Evolutionary conservation across 371 early-diverging fungal genomes (phyloP), one percentile per base, ranked within the genome.

Genomic region (Zychaea mexicana): DNA sequence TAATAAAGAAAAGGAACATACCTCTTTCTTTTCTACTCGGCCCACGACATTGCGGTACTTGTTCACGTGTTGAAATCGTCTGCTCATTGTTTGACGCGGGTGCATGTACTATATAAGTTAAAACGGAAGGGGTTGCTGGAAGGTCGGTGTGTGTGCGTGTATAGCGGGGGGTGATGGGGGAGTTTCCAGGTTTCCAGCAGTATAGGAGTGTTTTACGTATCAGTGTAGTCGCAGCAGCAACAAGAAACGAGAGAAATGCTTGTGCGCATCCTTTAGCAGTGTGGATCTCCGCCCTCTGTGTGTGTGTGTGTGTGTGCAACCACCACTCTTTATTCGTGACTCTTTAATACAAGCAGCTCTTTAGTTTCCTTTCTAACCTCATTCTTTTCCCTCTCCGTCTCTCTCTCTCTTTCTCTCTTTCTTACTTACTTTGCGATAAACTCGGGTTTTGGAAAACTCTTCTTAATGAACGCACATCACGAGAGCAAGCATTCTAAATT

Each of bases 21-120:
- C 83, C 74, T 90, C 89, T 56, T 84, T 85, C 39, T 83, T 84
- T 22, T 81, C 79, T n/a, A 79, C 72, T 19, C 79, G 75, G 27
- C 86, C 85, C 22, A 82, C 78, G 2, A 84, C 80, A 65, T 90
- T 88, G 54, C 91, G 73, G 71, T 86, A 91, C 70, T 85, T 88
- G 76, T 78, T 85, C 19, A 84, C 49, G 15, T 74, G 71, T 47
- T 76, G 82, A 52, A 85, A 77, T n/a, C 83, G 79, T 76, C 74
- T 80, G 39, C 71, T 69, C 74, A 77, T 76, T 57, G 7, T 42
- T 38, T 19, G 38, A 36, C 38, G 38, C 15, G 38, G 15, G 15
- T 7, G 38, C 38, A 9, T 7, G 38, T n/a, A n/a, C n/a, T n/a
- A n/a, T n/a, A n/a, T n/a, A n/a, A n/a, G n/a, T 42, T 42, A 12